A percentile compares a stretch with the other conserved stretches of the same genome.
Evolutionary conservation across 2,329 filamentous ascomycete species (phyloP).

Genomic region (Periconia macrospinosa): DNA sequence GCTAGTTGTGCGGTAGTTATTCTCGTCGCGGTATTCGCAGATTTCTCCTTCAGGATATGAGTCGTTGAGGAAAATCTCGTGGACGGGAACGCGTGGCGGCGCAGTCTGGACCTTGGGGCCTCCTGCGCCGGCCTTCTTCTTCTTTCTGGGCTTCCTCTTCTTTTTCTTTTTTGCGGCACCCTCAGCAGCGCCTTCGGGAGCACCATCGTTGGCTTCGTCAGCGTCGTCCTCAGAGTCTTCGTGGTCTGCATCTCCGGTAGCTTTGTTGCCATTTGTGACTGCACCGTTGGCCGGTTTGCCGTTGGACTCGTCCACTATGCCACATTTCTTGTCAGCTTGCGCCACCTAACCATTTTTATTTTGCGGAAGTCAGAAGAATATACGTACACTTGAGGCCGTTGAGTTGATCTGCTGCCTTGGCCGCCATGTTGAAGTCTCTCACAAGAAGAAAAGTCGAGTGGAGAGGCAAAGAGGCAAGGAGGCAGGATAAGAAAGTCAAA

Average conservation of each 20-base stretch:
- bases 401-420: constrained; percentile 39
- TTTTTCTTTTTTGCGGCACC: constrained; percentile 72
- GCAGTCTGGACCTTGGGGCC: constrained; percentile 71
- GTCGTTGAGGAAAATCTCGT: constrained; percentile 72
- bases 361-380: not conserved
- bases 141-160: constrained; percentile 77
- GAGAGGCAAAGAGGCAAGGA: constrained; percentile 2
- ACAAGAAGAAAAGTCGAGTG: not conserved
- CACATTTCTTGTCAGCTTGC: constrained; percentile 3
- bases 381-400: constrained; percentile 42
- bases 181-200: constrained; percentile 39
- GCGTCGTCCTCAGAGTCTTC: constrained; percentile 60
- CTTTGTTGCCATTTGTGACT: constrained; percentile 36
- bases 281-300: constrained; percentile 33
- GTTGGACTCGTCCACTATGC: constrained; percentile 40
- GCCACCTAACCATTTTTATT: not conserved
- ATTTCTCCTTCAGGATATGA: constrained; percentile 78
- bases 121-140: constrained; percentile 55
- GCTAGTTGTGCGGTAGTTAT: constrained; percentile 75
- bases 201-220: constrained; percentile 54
- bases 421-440: constrained; percentile 33
- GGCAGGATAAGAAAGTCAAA: constrained; percentile 3
- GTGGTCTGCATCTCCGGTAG: constrained; percentile 53
- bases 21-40: constrained; percentile 76
- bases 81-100: constrained; percentile 73